phyloP scores from a whole-genome alignment of 2,329 filamentous ascomycete species.

The Tolypocladium nubicola region DNA sequence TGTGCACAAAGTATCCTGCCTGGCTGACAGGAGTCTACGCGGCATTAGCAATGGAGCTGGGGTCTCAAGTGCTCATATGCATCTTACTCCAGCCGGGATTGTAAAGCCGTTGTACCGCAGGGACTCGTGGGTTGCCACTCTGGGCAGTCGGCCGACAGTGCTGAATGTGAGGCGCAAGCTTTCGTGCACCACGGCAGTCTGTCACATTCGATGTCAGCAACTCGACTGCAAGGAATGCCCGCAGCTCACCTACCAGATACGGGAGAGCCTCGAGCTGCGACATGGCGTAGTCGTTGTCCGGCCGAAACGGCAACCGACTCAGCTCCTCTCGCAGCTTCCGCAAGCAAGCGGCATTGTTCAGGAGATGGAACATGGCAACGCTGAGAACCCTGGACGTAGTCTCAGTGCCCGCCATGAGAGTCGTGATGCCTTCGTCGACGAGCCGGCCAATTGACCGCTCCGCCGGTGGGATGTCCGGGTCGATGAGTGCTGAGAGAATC shows the following conservation, averaged over 20 bases:
- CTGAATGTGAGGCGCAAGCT: neutral
- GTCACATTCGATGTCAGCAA: neutral
- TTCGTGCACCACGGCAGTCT: neutral
- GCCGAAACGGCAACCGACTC: slow-evolving; percentile 1
- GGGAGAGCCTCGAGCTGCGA: slow-evolving; percentile 6
- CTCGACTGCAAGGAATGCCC: neutral
- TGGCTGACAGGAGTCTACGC: neutral
- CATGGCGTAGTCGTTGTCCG: slow-evolving; percentile 3
- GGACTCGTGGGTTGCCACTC: neutral
- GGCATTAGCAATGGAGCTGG: neutral
- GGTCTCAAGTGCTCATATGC: neutral
- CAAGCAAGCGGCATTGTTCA: slow-evolving; percentile 2
- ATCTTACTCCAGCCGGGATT: neutral
- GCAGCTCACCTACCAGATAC: neutral
- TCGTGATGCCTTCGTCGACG: slow-evolving; percentile 5
- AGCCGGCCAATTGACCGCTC: neutral
- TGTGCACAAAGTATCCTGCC: no score
- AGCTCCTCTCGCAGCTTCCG: slow-evolving; percentile 6
- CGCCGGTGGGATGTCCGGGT: neutral
- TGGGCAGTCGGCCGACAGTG: neutral
- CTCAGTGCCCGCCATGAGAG: no score
- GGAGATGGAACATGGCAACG: slow-evolving; percentile 3
- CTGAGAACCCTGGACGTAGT: no score
- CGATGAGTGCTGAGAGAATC: neutral
- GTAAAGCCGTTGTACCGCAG: neutral